These are phyloP conservation scores for Auriscalpium orientale DNA, from an alignment of 768 basidiomycete genomes.

Conservation along the genomic window DNA sequence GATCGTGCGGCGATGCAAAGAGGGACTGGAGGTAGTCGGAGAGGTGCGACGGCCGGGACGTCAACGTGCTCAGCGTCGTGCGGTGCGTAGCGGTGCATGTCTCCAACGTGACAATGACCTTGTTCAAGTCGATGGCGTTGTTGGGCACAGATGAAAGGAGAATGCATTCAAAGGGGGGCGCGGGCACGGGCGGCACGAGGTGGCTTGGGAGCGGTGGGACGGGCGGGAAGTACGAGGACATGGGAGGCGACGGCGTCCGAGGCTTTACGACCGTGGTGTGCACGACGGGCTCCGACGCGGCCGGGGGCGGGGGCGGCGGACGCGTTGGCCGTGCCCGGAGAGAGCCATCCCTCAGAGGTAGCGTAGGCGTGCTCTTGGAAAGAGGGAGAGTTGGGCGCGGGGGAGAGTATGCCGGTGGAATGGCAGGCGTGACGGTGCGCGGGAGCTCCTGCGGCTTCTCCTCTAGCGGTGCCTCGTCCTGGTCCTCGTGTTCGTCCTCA, in stretches of 20 bases:
- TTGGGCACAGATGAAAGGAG: slow-evolving; percentile 44
- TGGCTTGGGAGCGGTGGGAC: slow-evolving; percentile 45
- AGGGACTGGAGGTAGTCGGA: slow-evolving; percentile 29
- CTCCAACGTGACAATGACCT: slow-evolving; percentile 64
- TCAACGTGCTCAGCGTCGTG: slow-evolving; percentile 60
- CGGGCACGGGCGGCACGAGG: slow-evolving; percentile 36
- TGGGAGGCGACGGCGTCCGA: slow-evolving; percentile 16
- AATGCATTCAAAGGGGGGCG: slow-evolving; percentile 57
- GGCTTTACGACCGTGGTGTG: slow-evolving; percentile 17
- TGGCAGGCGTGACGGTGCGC: slow-evolving; percentile 3
- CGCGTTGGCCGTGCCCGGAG: slow-evolving; percentile 27
- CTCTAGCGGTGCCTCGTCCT: background rate
- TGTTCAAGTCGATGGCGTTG: slow-evolving; percentile 50
- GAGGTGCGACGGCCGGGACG: slow-evolving; percentile 61
- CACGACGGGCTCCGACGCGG: slow-evolving; percentile 11
- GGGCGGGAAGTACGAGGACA: slow-evolving; percentile 32
- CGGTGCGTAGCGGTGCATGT: slow-evolving; percentile 60
- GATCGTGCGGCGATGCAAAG: slow-evolving; percentile 23
- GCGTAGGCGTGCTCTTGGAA: slow-evolving; percentile 14
- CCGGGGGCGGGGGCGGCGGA: slow-evolving; percentile 22
- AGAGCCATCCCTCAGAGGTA: slow-evolving; percentile 19
- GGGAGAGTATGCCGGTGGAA: slow-evolving; percentile 18
- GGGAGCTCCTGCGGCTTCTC: background rate
- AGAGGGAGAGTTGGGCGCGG: slow-evolving; percentile 20
- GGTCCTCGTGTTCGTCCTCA: background rate